phyloP scores from a whole-genome alignment of 169 alveolate genomes.

The Plasmodium vivax region DNA sequence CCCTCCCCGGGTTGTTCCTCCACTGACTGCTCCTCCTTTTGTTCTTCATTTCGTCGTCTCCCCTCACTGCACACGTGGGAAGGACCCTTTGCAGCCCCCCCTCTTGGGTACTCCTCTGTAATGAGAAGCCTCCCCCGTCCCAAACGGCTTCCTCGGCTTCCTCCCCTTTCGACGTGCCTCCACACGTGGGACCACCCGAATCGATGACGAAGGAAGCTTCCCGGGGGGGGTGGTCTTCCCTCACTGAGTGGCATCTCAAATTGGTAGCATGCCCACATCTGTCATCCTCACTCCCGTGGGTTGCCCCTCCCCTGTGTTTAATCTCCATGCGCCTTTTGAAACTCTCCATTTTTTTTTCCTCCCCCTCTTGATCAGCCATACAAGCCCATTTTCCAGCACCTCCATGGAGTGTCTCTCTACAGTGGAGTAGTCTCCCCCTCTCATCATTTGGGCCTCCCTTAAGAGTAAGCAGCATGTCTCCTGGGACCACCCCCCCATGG shows the following conservation, averaged over 20 bases:
- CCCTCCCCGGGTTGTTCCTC: neutral
- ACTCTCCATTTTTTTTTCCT: neutral
- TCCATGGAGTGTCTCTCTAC: neutral
- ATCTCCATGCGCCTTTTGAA: neutral
- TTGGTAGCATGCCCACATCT: neutral
- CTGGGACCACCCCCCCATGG: neutral
- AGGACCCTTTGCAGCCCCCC: neutral
- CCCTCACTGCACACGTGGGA: neutral
- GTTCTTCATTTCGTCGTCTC: neutral
- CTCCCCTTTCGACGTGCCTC: neutral
- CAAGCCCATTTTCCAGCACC: neutral
- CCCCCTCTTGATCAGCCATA: neutral
- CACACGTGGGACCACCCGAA: neutral
- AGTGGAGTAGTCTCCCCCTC: neutral
- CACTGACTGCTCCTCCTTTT: neutral
- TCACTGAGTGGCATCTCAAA: neutral
- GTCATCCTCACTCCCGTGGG: neutral
- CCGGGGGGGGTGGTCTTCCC: neutral
- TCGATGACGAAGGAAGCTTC: neutral
- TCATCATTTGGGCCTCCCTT: neutral
- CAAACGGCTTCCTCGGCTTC: neutral
- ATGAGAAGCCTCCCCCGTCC: neutral
- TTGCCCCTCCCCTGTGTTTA: neutral
- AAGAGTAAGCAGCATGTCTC: neutral
- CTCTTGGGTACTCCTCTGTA: neutral